These are phyloP conservation scores for Aquilaria malaccensis DNA, from an alignment of 345 rosid genomes.

Conservation along the genomic window DNA sequence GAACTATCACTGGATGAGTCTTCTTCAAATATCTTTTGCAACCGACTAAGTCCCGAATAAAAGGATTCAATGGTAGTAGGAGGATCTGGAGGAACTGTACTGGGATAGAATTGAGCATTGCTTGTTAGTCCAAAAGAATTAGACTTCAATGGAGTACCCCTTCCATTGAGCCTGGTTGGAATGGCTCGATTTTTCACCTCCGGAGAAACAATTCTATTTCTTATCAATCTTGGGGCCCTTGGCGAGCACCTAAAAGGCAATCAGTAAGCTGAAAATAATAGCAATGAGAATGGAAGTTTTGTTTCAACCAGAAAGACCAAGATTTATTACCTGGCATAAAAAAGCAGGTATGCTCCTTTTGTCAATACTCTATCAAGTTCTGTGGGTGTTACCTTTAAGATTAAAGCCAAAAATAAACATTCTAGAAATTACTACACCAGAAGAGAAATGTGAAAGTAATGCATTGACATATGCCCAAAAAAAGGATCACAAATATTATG, in stretches of 20 bases:
- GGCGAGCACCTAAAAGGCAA: conserved; percentile 59
- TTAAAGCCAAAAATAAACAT: conserved; percentile 5
- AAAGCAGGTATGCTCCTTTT: conserved; percentile 81
- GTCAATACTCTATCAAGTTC: conserved; percentile 63
- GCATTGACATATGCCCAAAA: conserved; percentile 1
- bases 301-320: background rate
- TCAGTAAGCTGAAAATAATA: conserved; percentile 10
- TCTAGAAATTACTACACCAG: background rate
- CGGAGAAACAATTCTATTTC: conserved; percentile 26
- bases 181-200: conserved; percentile 23
- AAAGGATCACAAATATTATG: background rate
- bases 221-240: conserved; percentile 51
- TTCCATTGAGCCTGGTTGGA: conserved; percentile 17
- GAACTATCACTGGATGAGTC: conserved; percentile 87
- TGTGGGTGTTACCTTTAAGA: conserved; percentile 56
- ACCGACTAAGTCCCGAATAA: conserved; percentile 49
- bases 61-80: conserved; percentile 47
- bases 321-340: conserved; percentile 70
- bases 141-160: conserved; percentile 19
- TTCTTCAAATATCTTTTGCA: conserved; percentile 59
- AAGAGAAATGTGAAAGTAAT: background rate
- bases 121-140: conserved; percentile 23
- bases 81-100: conserved; percentile 27
- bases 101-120: conserved; percentile 20
- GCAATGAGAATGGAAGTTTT: conserved; percentile 1